phyloP scores from a whole-genome alignment of 2,329 filamentous ascomycete genomes.

The Paramyrothecium roridum region DNA sequence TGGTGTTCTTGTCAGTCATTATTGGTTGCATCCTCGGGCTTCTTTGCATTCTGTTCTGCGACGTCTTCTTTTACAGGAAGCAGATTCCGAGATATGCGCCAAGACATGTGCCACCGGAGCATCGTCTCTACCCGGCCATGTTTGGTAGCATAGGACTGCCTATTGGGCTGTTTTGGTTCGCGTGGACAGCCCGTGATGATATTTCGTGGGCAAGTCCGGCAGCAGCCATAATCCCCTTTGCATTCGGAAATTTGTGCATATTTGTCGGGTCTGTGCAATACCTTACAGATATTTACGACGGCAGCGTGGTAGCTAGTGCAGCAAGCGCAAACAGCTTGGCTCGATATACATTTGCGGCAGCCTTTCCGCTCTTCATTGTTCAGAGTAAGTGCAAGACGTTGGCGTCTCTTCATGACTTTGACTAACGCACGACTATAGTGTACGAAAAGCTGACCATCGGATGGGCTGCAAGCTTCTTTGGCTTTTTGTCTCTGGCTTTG shows the following conservation, averaged over 20 bases:
- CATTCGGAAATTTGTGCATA: conserved; percentile 57
- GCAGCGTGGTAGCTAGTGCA: conserved; percentile 53
- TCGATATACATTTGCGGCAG: conserved; percentile 36
- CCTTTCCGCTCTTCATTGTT: conserved; percentile 44
- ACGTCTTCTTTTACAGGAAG: not conserved
- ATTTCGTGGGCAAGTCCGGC: conserved; percentile 12
- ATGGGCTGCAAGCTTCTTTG: conserved; percentile 14
- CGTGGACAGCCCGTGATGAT: not conserved
- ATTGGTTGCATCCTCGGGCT: not conserved
- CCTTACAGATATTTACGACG: conserved; percentile 53
- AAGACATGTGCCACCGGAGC: conserved; percentile 10
- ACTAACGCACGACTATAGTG: conserved; percentile 30
- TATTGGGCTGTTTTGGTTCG: conserved; percentile 15
- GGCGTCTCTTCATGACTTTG: no score
- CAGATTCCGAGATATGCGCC: no score
- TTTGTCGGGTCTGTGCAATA: conserved; percentile 54
- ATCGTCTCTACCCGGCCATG: conserved; percentile 12
- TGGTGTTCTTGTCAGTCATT: not conserved
- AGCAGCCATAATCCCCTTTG: conserved; percentile 13
- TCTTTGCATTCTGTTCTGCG: not conserved
- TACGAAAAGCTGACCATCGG: conserved; percentile 7
- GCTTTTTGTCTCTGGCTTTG: conserved; percentile 10
- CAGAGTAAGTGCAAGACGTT: no score
- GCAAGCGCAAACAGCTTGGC: conserved; percentile 45
- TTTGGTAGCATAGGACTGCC: conserved; percentile 12